Conservation (phyloP, 176 grass and related monocot genomes). For the Pontederia crassipes region DNA sequence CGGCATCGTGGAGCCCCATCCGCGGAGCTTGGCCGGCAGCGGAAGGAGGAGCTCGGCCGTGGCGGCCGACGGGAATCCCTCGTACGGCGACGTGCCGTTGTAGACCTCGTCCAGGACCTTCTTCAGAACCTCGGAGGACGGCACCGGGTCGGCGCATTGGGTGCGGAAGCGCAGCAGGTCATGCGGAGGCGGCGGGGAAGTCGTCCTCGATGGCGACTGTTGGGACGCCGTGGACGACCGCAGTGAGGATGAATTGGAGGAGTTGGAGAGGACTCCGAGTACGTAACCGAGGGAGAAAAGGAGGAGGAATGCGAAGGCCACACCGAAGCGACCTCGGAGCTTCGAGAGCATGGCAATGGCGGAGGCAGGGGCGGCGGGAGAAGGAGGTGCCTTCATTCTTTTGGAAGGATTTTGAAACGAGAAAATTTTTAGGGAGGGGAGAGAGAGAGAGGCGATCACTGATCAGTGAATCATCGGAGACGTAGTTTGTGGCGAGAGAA, state of each 20-base stretch:
- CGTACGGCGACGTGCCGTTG: conserved; percentile 68
- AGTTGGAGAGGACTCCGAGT: conserved; percentile 53
- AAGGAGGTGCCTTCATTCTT: conserved; percentile 39
- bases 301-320: conserved; percentile 31
- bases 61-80: conserved; percentile 43
- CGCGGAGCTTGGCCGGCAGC: conserved; percentile 34
- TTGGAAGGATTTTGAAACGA: no score
- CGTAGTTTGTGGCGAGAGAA: no score
- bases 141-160: conserved; percentile 38
- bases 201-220: background rate
- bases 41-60: conserved; percentile 44
- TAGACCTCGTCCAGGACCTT: conserved; percentile 50
- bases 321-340: conserved; percentile 33
- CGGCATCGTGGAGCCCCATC: conserved; percentile 76
- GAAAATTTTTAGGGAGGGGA: no score
- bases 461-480: no score
- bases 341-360: background rate
- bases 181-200: conserved; percentile 24
- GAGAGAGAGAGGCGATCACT: no score
- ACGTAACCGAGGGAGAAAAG: conserved; percentile 70
- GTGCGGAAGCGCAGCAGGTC: conserved; percentile 71
- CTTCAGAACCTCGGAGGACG: conserved; percentile 30
- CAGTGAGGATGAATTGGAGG: conserved; percentile 13
- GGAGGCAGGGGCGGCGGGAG: conserved; percentile 5
- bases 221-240: background rate